Conservation (phyloP, 1,139 yeast genomes). For the Kluyveromyces sp. region DNA sequence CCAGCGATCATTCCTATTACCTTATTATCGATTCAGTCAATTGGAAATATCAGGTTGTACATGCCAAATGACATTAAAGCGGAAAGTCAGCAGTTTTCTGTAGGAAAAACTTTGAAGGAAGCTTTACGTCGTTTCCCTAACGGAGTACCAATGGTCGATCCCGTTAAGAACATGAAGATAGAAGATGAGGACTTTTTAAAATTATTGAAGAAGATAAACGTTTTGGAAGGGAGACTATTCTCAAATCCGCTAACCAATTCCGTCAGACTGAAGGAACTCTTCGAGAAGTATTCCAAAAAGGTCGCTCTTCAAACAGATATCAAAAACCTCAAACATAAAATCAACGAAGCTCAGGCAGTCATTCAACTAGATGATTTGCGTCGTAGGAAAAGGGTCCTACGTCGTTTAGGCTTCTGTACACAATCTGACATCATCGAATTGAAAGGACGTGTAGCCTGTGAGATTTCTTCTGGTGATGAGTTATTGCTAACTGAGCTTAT, state of each 20-base stretch:
- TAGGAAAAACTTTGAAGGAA: constrained; percentile 72
- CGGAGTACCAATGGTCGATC: constrained; percentile 84
- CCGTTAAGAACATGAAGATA: constrained; percentile 87
- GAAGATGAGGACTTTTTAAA: constrained; percentile 67
- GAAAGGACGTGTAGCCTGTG: constrained; percentile 96
- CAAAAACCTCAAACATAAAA: constrained; percentile 53
- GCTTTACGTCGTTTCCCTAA: constrained; percentile 79
- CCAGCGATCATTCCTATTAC: constrained; percentile 82
- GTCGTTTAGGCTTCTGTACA: constrained; percentile 80
- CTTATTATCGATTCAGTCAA: constrained; percentile 60
- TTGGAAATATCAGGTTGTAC: constrained; percentile 74
- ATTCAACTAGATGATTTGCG: constrained; percentile 90
- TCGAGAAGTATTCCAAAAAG: constrained; percentile 58
- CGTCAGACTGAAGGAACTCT: constrained; percentile 53
- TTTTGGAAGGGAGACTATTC: constrained; percentile 64
- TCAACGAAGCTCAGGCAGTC: constrained; percentile 79
- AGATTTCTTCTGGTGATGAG: constrained; percentile 93
- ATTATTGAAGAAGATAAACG: constrained; percentile 69
- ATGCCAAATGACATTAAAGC: constrained; percentile 76
- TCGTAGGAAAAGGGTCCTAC: constrained; percentile 83
- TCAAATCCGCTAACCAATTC: constrained; percentile 67
- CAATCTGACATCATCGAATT: constrained; percentile 78
- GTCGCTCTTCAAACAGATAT: constrained; percentile 56
- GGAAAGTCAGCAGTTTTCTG: constrained; percentile 61
- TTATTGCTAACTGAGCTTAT: constrained; percentile 81